A percentile compares a stretch with the other conserved stretches of the same genome.
These are phyloP conservation scores for Trypanosoma melophagium DNA, from an alignment of 208 protist species.

Conservation along the genomic window DNA sequence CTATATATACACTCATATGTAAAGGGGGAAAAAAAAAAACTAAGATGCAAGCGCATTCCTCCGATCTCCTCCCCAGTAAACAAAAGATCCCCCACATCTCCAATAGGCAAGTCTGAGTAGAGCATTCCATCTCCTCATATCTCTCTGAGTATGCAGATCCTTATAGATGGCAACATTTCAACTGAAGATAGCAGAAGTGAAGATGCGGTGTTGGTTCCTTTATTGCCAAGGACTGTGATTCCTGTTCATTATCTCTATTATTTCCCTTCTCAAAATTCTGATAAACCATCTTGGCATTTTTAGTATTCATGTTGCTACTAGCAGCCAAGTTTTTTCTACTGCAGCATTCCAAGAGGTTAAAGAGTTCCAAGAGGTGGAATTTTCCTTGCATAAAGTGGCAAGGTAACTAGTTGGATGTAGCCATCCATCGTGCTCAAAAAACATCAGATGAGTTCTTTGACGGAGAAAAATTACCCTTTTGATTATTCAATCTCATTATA, in stretches of 20 bases:
- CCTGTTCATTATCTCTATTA: background rate
- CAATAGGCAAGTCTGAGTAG: constrained; percentile 33
- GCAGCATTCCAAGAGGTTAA: too few relatives aligned
- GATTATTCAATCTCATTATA: background rate
- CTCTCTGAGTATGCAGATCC: constrained; percentile 15
- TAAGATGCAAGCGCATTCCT: constrained; percentile 41
- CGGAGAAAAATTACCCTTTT: background rate
- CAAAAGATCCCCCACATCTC: constrained; percentile 51
- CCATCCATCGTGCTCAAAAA: constrained; percentile 65
- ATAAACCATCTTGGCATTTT: background rate
- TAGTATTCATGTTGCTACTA: background rate
- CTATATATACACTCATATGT: background rate
- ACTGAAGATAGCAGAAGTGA: background rate
- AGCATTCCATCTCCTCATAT: constrained; percentile 36
- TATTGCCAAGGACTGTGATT: constrained; percentile 11
- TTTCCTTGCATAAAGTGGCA: constrained; percentile 10
- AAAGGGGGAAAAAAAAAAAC: background rate
- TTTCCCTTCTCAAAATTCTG: background rate
- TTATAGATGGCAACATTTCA: background rate
- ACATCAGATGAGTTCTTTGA: constrained; percentile 11
- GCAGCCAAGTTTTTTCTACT: background rate
- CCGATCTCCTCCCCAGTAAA: constrained; percentile 62
- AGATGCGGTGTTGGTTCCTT: background rate
- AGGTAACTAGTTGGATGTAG: constrained; percentile 53
- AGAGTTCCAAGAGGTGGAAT: background rate